Base-by-base conservation (phyloP, 768 basidiomycete genomes). In the Chiua virens region DNA sequence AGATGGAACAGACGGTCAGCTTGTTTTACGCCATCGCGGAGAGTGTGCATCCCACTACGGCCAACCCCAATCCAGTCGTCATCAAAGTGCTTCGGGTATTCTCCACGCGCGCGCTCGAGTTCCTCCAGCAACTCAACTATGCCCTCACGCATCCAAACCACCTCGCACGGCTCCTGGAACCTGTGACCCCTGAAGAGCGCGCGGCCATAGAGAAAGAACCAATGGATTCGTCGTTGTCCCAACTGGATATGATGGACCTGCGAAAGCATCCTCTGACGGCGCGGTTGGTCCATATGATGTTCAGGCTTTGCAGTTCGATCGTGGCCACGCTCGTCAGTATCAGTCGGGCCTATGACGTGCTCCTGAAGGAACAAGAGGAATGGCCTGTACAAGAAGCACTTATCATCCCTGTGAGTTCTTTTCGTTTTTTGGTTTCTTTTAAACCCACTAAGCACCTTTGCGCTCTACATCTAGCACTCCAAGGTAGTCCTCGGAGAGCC, bases 81-180 rank as follows among this genome's bases (percentile, higher is more conserved):
- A 78, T 78, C 46, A 83, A 81, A 57, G 80, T 92, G 7, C 75
- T 93, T 38, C 76, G 77, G 1, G 81, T 81, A 17, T 93, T 91
- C 66, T 81, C 84, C 3, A 74, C 74, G 1, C 82, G 82, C 53
- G 84, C 87, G 0, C 70, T 94, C 18, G 74, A 82, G 28, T 80
- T 96, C 22, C 75, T 97, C 1, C 92, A 93, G 62, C 89, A 93
- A 56, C 71, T 97, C 54, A 94, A 93, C 67, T 93, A 94, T 57
- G 89, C 91, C 0, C 76, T 96, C 42, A 87, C 91, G 0, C 94
- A 98, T 67, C 94, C 94, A 8, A 89, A 94, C 61, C 87, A 93
- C 59, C 78, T 97, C 13, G 83, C 87, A 2, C 86, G 85, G 56
- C 74, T 91, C 23, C 75, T 95, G 58, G 91, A 95, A 51, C 86